Percentiles rank a stretch among this genome's conserved stretches.
Evolutionary conservation across 305 asterid genomes (phyloP).

Genomic region (Salvia sclarea): DNA sequence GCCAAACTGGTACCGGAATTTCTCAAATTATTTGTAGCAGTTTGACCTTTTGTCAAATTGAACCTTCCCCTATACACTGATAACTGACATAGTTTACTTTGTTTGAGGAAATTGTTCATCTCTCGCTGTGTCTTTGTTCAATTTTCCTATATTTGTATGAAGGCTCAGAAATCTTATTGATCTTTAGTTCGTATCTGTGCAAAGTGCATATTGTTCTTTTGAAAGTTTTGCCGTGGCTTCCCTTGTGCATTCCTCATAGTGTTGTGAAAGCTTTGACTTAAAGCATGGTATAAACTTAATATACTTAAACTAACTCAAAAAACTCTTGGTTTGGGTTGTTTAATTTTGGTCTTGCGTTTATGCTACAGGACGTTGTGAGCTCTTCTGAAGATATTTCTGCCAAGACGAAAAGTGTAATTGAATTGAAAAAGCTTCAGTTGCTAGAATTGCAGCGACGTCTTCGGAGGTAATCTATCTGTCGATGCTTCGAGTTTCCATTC

Average conservation of each 20-base stretch:
- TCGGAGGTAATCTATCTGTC: slow-evolving; percentile 59
- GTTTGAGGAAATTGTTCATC: not conserved
- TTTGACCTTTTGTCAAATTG: slow-evolving; percentile 11
- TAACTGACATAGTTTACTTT: not conserved
- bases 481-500: slow-evolving; percentile 30
- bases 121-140: not conserved
- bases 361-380: slow-evolving; percentile 78
- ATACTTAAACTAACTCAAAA: slow-evolving; percentile 15
- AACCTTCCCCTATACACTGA: not conserved
- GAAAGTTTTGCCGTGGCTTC: slow-evolving; percentile 15
- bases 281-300: not conserved
- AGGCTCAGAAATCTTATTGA: slow-evolving; percentile 5
- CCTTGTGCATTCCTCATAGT: not conserved
- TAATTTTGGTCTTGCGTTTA: slow-evolving; percentile 16
- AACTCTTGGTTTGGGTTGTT: slow-evolving; percentile 15
- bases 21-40: slow-evolving; percentile 1
- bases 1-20: not conserved
- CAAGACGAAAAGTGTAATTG: slow-evolving; percentile 97
- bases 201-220: slow-evolving; percentile 6
- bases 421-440: slow-evolving; percentile 92
- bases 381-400: slow-evolving; percentile 90
- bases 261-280: slow-evolving; percentile 14
- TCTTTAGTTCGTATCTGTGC: slow-evolving; percentile 11
- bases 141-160: not conserved
- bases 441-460: slow-evolving; percentile 87